Base-by-base conservation (phyloP, 2,329 filamentous ascomycete genomes). In the Trichoderma koningii region DNA sequence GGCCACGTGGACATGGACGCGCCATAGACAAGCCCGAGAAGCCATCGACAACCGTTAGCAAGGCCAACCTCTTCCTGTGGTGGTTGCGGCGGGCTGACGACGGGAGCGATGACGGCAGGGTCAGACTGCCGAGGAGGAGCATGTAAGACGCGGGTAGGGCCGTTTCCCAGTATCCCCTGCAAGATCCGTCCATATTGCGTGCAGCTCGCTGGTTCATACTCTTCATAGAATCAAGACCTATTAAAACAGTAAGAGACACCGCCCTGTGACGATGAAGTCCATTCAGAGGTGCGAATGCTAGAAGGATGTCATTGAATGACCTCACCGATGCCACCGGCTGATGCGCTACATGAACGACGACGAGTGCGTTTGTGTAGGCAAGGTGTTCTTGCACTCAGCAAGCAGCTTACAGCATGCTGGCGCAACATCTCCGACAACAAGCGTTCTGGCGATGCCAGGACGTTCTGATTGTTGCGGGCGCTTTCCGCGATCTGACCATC, bases 1-100 rank as follows among this genome's bases (percentile, higher is more conserved):
- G 38, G 41, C 60, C 59, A 45, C 50, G 50, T 63, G 60, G 60
- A 28, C 55, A 63, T 7, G 47, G 60, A 55, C 28, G 60, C 50
- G 60, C 60, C 50, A 47, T 63, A 50, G 41, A 55, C 50, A 26
- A 41, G 47, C 50, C 48, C 34, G 26, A 55, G n/a, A 45, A 55
- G 50, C 50, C 45, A 48, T 47, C 23, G 59, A 42, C 23, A 62
- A 14, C 17, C 7, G 30, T 23, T 17, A 41, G 23, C 48, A 19
- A 26, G 53, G 21, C 14, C 30, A 21, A 26, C 19, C 15, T 38
- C 17, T 7, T 30, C 26, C n/a, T 23, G 10, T 60, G 48, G 10
- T 41, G 23, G 30, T 19, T 38, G 44, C 56, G 19, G 45, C 28
- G 28, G 19, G 28, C 17, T 17, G 17, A 26, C 42, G 34, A 19